Evolutionary conservation across 768 basidiomycete species (phyloP).

Genomic region (Daedaleopsis nitida): DNA sequence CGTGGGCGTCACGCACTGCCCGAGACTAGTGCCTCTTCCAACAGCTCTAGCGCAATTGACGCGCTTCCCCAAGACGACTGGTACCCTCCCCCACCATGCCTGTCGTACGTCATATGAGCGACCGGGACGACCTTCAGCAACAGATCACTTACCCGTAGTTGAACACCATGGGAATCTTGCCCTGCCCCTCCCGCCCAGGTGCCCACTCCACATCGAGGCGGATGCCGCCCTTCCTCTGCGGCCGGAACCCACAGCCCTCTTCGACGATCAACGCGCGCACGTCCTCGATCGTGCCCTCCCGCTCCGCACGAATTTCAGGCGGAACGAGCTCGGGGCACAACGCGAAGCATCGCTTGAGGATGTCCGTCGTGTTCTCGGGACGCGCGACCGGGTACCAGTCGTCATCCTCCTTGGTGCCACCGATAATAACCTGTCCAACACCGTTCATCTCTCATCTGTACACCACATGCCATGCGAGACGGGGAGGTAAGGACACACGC

Average conservation of each 20-base stretch:
- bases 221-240: slow-evolving; percentile 68
- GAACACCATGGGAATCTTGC: slow-evolving; percentile 51
- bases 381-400: slow-evolving; percentile 76
- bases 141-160: slow-evolving; percentile 60
- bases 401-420: slow-evolving; percentile 57
- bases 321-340: slow-evolving; percentile 36
- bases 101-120: slow-evolving; percentile 22
- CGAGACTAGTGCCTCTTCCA: slow-evolving; percentile 42
- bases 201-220: slow-evolving; percentile 52
- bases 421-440: slow-evolving; percentile 51
- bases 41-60: slow-evolving; percentile 45
- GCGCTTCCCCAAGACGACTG: slow-evolving; percentile 71
- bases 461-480: neutral
- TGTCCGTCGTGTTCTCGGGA: slow-evolving; percentile 59
- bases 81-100: slow-evolving; percentile 66
- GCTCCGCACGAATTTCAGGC: slow-evolving; percentile 25
- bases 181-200: slow-evolving; percentile 30
- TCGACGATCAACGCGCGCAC: slow-evolving; percentile 41
- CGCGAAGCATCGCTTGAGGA: slow-evolving; percentile 48
- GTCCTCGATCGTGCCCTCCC: slow-evolving; percentile 39
- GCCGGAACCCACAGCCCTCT: slow-evolving; percentile 62
- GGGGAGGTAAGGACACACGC: slow-evolving; percentile 18
- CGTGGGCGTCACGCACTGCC: too few species aligned
- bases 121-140: neutral
- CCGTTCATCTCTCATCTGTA: neutral